A percentile compares a stretch with the other conserved stretches of the same genome.
Conservation (phyloP, 2,329 filamentous ascomycete species). For the Penicillium brasilianum region DNA sequence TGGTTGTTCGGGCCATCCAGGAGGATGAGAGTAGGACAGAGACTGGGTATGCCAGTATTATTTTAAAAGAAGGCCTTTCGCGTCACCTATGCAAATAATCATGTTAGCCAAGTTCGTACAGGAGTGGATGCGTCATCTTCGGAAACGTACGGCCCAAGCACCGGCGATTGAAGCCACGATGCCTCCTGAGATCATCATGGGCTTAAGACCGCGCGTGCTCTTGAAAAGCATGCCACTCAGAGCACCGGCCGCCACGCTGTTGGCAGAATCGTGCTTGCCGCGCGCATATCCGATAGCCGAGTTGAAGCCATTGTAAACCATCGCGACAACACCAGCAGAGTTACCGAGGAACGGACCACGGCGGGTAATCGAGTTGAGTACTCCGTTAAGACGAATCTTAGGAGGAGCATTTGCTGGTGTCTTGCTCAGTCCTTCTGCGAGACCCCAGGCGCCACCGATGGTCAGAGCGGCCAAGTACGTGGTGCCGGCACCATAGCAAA, state of each 20-base stretch:
- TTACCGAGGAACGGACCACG: slow-evolving; percentile 95
- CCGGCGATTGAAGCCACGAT: slow-evolving; percentile 87
- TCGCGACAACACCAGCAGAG: slow-evolving; percentile 91
- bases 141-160: slow-evolving; percentile 80
- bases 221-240: slow-evolving; percentile 96
- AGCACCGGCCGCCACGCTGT: slow-evolving; percentile 83
- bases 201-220: slow-evolving; percentile 85
- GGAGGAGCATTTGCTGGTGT: slow-evolving; percentile 74
- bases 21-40: slow-evolving; percentile 24
- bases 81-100: slow-evolving; percentile 47
- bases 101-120: slow-evolving; percentile 14
- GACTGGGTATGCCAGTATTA: slow-evolving; percentile 16
- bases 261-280: slow-evolving; percentile 86
- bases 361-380: slow-evolving; percentile 91
- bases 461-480: slow-evolving; percentile 89
- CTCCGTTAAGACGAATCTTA: slow-evolving; percentile 89
- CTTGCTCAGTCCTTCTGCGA: slow-evolving; percentile 85
- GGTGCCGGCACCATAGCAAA: slow-evolving; percentile 95
- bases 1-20: slow-evolving; percentile 31
- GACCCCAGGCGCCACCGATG: slow-evolving; percentile 86
- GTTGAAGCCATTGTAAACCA: slow-evolving; percentile 94
- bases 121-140: slow-evolving; percentile 12
- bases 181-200: slow-evolving; percentile 92
- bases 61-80: slow-evolving; percentile 58
- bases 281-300: slow-evolving; percentile 78